Conservation (phyloP, 1,139 yeast genomes). For the Lodderomyces margitis region DNA sequence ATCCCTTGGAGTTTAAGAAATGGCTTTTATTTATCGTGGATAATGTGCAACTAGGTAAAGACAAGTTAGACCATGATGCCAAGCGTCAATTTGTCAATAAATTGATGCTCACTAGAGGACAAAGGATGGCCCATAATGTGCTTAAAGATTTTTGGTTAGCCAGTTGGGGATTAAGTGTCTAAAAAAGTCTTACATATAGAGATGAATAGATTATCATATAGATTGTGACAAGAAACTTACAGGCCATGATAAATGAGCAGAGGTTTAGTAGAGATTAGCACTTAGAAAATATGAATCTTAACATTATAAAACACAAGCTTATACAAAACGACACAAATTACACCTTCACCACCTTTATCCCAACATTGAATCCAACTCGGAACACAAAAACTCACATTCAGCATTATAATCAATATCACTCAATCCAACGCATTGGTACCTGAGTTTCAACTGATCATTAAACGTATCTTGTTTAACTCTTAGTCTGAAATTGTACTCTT, state of each 20-base stretch:
- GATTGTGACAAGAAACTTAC: too few relatives aligned
- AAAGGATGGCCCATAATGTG: slow-evolving; percentile 53
- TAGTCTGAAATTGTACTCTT: slow-evolving; percentile 70
- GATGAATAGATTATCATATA: too few relatives aligned
- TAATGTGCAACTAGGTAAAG: slow-evolving; percentile 16
- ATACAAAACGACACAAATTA: slow-evolving; percentile 5
- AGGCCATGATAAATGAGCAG: too few relatives aligned
- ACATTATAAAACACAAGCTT: not conserved
- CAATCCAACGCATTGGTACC: slow-evolving; percentile 65
- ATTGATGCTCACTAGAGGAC: slow-evolving; percentile 63
- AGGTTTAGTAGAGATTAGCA: slow-evolving; percentile 14
- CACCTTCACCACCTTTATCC: slow-evolving; percentile 15
- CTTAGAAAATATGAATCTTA: not conserved
- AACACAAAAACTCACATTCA: slow-evolving; percentile 61
- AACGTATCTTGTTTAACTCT: slow-evolving; percentile 83
- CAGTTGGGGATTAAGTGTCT: not conserved
- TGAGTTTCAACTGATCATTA: slow-evolving; percentile 72
- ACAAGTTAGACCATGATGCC: slow-evolving; percentile 5
- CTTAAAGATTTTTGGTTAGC: slow-evolving; percentile 64
- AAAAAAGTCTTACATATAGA: too few relatives aligned
- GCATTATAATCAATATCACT: slow-evolving; percentile 55
- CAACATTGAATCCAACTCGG: slow-evolving; percentile 45
- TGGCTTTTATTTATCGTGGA: slow-evolving; percentile 43
- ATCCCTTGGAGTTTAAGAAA: slow-evolving; percentile 43
- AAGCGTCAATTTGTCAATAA: slow-evolving; percentile 49